Evolutionary conservation across 139 green algal species (phyloP).

Genomic region (Chlorella sp.): DNA sequence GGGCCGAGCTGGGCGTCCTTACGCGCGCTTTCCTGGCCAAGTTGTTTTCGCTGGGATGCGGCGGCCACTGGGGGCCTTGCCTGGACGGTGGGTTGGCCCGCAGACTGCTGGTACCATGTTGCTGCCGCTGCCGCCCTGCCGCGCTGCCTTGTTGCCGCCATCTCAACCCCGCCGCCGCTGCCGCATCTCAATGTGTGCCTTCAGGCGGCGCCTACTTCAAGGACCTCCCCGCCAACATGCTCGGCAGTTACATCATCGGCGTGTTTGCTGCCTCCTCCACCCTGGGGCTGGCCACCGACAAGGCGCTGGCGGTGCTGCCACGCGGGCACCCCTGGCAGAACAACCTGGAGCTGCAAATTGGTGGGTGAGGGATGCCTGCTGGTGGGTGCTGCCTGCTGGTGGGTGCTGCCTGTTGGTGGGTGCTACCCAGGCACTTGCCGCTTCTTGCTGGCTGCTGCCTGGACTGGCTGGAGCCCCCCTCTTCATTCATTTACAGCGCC

Average conservation of each 20-base stretch:
- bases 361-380: neutral
- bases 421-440: neutral
- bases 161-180: neutral
- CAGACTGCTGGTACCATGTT: too few relatives aligned
- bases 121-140: neutral
- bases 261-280: slow-evolving; percentile 53
- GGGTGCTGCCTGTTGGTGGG: too few relatives aligned
- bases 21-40: slow-evolving; percentile 55
- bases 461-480: too few relatives aligned
- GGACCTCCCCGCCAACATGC: slow-evolving; percentile 79
- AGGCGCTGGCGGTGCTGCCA: slow-evolving; percentile 63
- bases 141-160: neutral
- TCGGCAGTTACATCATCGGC: slow-evolving; percentile 82
- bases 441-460: too few relatives aligned
- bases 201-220: slow-evolving; percentile 69
- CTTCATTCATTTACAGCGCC: too few relatives aligned
- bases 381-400: neutral
- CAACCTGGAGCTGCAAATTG: slow-evolving; percentile 65
- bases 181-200: neutral
- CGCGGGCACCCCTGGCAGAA: slow-evolving; percentile 57
- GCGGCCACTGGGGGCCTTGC: slow-evolving; percentile 57
- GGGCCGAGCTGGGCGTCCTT: slow-evolving; percentile 60
- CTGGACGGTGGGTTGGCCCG: slow-evolving; percentile 31
- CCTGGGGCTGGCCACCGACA: slow-evolving; percentile 43
- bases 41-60: slow-evolving; percentile 59